These are phyloP conservation scores for Baffinella frigidus DNA, from an alignment of 208 protist species.

Conservation along the genomic window DNA sequence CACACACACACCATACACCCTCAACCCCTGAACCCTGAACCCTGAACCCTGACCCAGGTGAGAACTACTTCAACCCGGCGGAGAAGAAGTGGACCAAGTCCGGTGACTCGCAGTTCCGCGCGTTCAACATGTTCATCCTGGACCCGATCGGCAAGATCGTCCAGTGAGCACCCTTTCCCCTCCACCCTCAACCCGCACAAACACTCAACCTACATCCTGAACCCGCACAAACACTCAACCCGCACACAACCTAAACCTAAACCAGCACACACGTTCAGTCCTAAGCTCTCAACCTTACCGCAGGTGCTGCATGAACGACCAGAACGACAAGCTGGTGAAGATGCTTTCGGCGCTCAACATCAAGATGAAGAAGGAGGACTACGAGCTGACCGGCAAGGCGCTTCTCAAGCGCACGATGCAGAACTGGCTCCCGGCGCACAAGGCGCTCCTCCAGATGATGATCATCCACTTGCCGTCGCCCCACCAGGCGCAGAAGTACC, in stretches of 20 bases:
- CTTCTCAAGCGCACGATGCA: conserved; percentile 96
- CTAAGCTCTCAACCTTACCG: too few species aligned
- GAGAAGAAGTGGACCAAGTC: conserved; percentile 85
- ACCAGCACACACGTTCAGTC: too few species aligned
- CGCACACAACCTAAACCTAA: too few species aligned
- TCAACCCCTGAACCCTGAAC: too few species aligned
- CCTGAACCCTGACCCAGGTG: too few species aligned
- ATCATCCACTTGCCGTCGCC: conserved; percentile 96
- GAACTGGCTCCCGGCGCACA: conserved; percentile 83
- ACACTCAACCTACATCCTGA: too few species aligned
- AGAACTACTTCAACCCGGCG: conserved; percentile 93
- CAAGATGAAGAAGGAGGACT: conserved; percentile 68
- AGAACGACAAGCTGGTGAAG: conserved; percentile 88
- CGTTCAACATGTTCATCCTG: conserved; percentile 95
- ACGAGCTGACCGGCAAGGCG: conserved; percentile 80
- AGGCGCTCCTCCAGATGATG: conserved; percentile 98
- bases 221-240: too few species aligned
- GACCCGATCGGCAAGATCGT: conserved; percentile 96
- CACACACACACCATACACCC: too few species aligned
- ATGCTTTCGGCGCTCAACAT: conserved; percentile 89
- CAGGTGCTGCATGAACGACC: conserved; percentile 90
- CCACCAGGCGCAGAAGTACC: conserved; percentile 90
- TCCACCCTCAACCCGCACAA: too few species aligned
- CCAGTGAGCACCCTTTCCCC: too few species aligned
- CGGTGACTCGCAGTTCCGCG: conserved; percentile 70